Evolutionary conservation across 352 stramenopile species (phyloP), one percentile per base, ranked within the genome.

Genomic region (Globisporangium ultimum): DNA sequence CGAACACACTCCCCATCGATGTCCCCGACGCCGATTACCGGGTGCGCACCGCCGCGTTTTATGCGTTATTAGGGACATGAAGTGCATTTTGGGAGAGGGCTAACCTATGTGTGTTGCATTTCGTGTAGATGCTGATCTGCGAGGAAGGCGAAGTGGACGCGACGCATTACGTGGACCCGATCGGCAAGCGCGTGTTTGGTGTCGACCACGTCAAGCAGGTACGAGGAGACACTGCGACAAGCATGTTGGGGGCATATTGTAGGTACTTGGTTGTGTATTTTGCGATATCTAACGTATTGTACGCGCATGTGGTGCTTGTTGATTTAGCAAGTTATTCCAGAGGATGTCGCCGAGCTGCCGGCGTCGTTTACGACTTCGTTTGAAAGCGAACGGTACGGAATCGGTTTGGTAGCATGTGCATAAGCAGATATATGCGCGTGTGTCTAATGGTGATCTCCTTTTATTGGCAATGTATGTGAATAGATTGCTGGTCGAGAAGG

Each of bases 181-280:
- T 84, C 41, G 80, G 76, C 47, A 83, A 82, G 55, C 78, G 73
- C 56, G 71, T 95, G 51, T 73, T 96, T 38, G 80, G 76, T 21
- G 93, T 97, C 61, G 88, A 97, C 70, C 90, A 97, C 60, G 80
- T 95, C 50, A 93, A 88, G 65, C 73, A 86, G 72, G 61, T 74
- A 66, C 38, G 53, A 36, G 13, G 38, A 3, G 8, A 13, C n/a
- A 43, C 38, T 17, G 2, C 38, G 8, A 43, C 10, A 43, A 43
- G 18, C 17, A 24, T 51, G 15, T 34, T n/a, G n/a, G n/a, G 34
- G 40, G 15, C 17, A 54, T 55, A 11, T 49, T 5, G 18, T 18
- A 34, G 28, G 20, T 50, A 14, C 22, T 28, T 51, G 21, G 9
- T 48, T 17, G 10, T 53, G 6, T 32, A n/a, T 13, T 20, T 7